phyloP scores from a whole-genome alignment of 192 early-diverging fungal species.

The Pecoramyces ruminantium region DNA sequence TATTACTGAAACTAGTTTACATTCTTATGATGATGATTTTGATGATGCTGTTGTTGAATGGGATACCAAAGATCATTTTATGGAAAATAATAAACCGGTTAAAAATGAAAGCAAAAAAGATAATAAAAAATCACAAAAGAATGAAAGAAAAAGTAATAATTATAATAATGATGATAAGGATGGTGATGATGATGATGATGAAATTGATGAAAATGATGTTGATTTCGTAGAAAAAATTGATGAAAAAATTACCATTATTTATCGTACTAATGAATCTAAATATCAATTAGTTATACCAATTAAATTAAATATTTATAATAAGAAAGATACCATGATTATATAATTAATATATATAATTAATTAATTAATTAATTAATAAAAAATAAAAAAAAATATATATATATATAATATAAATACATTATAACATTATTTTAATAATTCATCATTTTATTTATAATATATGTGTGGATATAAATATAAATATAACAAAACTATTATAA shows the following conservation, averaged over 20 bases:
- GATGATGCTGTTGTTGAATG: no score
- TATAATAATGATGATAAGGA: not conserved
- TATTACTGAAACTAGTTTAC: not conserved
- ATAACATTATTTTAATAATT: no score
- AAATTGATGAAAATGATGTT: not conserved
- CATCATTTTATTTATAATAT: no score
- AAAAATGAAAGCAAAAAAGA: not conserved
- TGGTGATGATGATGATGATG: not conserved
- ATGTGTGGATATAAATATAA: no score
- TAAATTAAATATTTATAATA: not conserved
- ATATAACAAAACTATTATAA: no score
- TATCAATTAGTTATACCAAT: not conserved
- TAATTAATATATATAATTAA: no score
- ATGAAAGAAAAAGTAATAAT: not conserved
- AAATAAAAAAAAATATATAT: no score
- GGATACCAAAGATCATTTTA: no score
- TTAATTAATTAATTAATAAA: no score
- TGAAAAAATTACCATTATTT: not conserved
- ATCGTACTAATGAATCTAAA: not conserved
- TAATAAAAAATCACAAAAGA: not conserved
- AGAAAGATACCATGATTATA: not conserved
- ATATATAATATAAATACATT: no score
- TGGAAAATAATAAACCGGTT: no score
- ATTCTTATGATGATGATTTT: not conserved
- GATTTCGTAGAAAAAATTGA: not conserved